Evolutionary conservation across 2,329 filamentous ascomycete species (phyloP).

Genomic region (Bertia moriformis): DNA sequence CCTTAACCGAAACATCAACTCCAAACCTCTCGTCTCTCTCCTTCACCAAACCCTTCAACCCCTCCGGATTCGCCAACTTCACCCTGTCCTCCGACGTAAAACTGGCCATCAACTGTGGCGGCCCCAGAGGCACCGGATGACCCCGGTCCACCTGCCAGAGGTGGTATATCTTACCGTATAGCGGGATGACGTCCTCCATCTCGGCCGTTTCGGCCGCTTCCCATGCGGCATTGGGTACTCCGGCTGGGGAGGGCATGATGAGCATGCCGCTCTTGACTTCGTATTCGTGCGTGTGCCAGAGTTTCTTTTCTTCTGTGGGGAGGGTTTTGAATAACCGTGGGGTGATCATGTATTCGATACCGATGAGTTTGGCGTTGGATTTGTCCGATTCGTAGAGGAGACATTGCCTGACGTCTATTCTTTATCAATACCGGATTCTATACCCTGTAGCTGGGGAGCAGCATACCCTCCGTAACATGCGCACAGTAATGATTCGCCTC

Average conservation of each 20-base stretch:
- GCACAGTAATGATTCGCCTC: slow-evolving; percentile 49
- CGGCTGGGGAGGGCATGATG: background rate
- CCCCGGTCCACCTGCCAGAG: slow-evolving; percentile 47
- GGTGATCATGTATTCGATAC: slow-evolving; percentile 49
- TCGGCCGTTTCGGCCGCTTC: slow-evolving; percentile 42
- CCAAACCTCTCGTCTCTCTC: slow-evolving; percentile 38
- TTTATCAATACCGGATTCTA: background rate
- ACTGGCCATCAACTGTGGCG: slow-evolving; percentile 43
- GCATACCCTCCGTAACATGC: slow-evolving; percentile 36
- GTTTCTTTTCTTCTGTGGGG: slow-evolving; percentile 31
- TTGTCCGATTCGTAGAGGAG: slow-evolving; percentile 42
- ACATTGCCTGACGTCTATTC: slow-evolving; percentile 41
- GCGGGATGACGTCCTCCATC: slow-evolving; percentile 38
- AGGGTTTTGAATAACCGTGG: slow-evolving; percentile 35
- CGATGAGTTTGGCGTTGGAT: slow-evolving; percentile 39
- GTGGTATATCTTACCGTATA: slow-evolving; percentile 50
- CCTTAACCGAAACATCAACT: slow-evolving; percentile 33
- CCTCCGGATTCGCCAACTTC: slow-evolving; percentile 9
- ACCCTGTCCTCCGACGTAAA: slow-evolving; percentile 19
- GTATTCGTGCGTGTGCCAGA: slow-evolving; percentile 43
- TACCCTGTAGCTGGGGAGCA: background rate
- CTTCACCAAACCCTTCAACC: slow-evolving; percentile 19
- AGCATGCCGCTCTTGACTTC: slow-evolving; percentile 10
- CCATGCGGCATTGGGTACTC: slow-evolving; percentile 29
- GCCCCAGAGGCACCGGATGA: slow-evolving; percentile 37